Percentiles rank a stretch among this genome's conserved stretches.
phyloP scores from a whole-genome alignment of 2,329 filamentous ascomycete species.

The Calonectria pseudoturangicola region DNA sequence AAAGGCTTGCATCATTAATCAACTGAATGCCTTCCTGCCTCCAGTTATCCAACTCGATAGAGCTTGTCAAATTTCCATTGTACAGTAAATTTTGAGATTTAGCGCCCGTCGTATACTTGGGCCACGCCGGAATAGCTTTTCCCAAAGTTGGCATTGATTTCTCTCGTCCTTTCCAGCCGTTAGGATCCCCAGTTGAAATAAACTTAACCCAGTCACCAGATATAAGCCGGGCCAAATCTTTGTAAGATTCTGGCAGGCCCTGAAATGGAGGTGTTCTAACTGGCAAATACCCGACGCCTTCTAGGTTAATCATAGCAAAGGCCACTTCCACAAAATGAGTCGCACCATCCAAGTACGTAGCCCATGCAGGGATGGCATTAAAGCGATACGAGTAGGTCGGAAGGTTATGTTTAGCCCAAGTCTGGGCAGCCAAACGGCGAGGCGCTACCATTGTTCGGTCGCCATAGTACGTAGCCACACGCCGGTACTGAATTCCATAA shows the following conservation, averaged over 20 bases:
- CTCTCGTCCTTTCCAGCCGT: constrained; percentile 38
- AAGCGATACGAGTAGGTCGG: constrained; percentile 41
- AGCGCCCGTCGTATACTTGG: neutral
- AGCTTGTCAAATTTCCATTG: constrained; percentile 37
- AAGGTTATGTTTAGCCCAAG: constrained; percentile 53
- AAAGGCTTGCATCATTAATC: constrained; percentile 30
- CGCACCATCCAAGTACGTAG: constrained; percentile 37
- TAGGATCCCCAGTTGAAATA: constrained; percentile 36
- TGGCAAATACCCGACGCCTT: constrained; percentile 39
- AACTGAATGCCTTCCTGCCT: constrained; percentile 28
- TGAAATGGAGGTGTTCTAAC: constrained; percentile 38
- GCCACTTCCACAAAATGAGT: constrained; percentile 41
- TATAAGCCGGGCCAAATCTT: constrained; percentile 34
- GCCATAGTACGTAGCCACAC: constrained; percentile 40
- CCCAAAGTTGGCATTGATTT: constrained; percentile 24
- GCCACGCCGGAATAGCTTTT: constrained; percentile 32
- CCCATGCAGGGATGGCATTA: constrained; percentile 41
- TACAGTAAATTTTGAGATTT: constrained; percentile 32
- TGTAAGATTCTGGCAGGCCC: constrained; percentile 33
- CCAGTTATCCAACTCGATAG: constrained; percentile 28
- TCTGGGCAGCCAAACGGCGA: constrained; percentile 37
- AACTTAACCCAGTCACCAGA: constrained; percentile 41
- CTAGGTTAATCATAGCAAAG: constrained; percentile 41
- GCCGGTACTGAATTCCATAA: constrained; percentile 36
- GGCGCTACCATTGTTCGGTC: constrained; percentile 39